Percentiles rank a stretch among this genome's conserved stretches.
These are phyloP conservation scores for Circinella umbellata DNA, from an alignment of 371 early-diverging fungal species.

Conservation along the genomic window DNA sequence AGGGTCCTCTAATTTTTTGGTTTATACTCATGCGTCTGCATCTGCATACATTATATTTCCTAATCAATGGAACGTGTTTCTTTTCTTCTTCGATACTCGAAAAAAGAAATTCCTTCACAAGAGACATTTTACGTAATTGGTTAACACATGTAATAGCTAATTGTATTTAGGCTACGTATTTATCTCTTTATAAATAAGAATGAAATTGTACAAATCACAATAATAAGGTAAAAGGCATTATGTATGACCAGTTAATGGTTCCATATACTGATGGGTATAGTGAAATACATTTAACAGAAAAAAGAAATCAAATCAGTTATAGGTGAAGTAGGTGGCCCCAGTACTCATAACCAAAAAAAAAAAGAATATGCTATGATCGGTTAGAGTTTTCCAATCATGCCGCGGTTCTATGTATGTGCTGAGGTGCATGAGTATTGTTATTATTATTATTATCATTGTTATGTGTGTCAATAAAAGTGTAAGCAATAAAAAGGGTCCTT, in stretches of 20 bases:
- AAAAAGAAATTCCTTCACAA: too few relatives aligned
- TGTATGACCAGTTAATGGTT: too few relatives aligned
- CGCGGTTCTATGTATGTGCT: background rate
- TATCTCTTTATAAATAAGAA: too few relatives aligned
- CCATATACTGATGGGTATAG: background rate
- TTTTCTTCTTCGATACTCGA: background rate
- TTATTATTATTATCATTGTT: too few relatives aligned
- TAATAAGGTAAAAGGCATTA: too few relatives aligned
- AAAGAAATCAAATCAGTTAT: background rate
- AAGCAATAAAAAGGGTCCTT: conserved; percentile 23
- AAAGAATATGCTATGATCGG: conserved; percentile 1
- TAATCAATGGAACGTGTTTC: conserved; percentile 22
- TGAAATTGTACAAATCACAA: too few relatives aligned
- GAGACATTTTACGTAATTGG: too few relatives aligned
- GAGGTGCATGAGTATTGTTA: too few relatives aligned
- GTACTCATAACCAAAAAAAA: conserved; percentile 8
- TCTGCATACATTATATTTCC: conserved; percentile 24
- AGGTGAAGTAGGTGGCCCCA: conserved; percentile 1
- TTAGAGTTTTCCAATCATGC: conserved; percentile 15
- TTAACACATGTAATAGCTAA: too few relatives aligned
- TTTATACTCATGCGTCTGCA: conserved; percentile 23
- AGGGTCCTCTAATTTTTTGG: conserved; percentile 19
- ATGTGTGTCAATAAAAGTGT: conserved; percentile 14
- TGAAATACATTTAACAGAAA: background rate
- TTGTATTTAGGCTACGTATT: too few relatives aligned